These are phyloP conservation scores for Boletus subcaerulescens DNA, from an alignment of 768 basidiomycete species.

Conservation along the genomic window DNA sequence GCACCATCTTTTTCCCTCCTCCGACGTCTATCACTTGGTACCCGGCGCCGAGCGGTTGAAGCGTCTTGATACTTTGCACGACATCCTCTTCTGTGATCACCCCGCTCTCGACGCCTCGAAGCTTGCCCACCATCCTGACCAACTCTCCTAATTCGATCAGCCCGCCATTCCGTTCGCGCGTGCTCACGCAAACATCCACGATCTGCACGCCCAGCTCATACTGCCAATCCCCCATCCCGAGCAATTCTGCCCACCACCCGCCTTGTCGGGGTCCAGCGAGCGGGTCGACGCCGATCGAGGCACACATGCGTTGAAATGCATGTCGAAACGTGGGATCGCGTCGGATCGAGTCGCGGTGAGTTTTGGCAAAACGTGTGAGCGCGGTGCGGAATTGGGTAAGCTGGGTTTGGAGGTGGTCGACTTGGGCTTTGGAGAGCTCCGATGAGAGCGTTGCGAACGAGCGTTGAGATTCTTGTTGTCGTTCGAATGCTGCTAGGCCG, in stretches of 20 bases:
- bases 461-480: slow-evolving; percentile 77
- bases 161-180: slow-evolving; percentile 87
- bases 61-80: slow-evolving; percentile 75
- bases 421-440: slow-evolving; percentile 70
- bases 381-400: slow-evolving; percentile 81
- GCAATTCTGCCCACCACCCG: slow-evolving; percentile 89
- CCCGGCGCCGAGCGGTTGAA: slow-evolving; percentile 88
- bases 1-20: slow-evolving; percentile 71
- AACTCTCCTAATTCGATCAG: slow-evolving; percentile 88
- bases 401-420: slow-evolving; percentile 77
- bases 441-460: slow-evolving; percentile 82
- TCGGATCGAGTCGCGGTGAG: slow-evolving; percentile 82
- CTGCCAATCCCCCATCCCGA: slow-evolving; percentile 91
- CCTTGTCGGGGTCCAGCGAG: slow-evolving; percentile 82
- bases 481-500: slow-evolving; percentile 85
- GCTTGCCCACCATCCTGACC: slow-evolving; percentile 68
- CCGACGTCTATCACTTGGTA: slow-evolving; percentile 80
- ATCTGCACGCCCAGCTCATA: slow-evolving; percentile 95
- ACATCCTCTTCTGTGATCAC: slow-evolving; percentile 85
- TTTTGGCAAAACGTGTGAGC: slow-evolving; percentile 73
- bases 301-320: slow-evolving; percentile 95
- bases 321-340: slow-evolving; percentile 83
- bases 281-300: slow-evolving; percentile 92
- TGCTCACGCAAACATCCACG: slow-evolving; percentile 87
- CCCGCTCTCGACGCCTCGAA: slow-evolving; percentile 68